Conservation (phyloP, 805 yeast genomes). For the Candida railenensis region DNA sequence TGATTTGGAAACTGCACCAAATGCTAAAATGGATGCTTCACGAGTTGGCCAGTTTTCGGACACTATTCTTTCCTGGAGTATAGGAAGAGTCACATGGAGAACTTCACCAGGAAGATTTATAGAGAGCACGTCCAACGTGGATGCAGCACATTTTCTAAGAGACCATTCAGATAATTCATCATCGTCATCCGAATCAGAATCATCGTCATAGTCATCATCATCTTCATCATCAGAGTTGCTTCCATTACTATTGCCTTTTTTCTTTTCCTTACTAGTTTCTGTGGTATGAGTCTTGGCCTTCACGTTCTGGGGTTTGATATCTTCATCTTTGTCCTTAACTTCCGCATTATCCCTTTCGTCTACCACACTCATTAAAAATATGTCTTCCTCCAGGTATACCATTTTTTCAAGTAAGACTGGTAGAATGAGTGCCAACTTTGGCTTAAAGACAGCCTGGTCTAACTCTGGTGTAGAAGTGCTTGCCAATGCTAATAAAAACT, state of each 20-base stretch:
- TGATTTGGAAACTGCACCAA: slow-evolving; percentile 94
- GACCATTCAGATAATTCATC: slow-evolving; percentile 80
- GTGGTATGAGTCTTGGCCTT: slow-evolving; percentile 50
- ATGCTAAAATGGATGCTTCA: slow-evolving; percentile 90
- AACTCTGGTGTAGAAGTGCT: slow-evolving; percentile 55
- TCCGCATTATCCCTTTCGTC: slow-evolving; percentile 76
- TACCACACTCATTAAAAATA: slow-evolving; percentile 57
- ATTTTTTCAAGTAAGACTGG: slow-evolving; percentile 77
- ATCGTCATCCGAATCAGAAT: slow-evolving; percentile 71
- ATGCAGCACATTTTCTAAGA: slow-evolving; percentile 90
- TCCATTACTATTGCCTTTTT: slow-evolving; percentile 12
- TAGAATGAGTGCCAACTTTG: slow-evolving; percentile 61
- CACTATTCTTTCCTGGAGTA: slow-evolving; percentile 66
- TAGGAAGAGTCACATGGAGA: slow-evolving; percentile 66
- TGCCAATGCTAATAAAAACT: slow-evolving; percentile 76
- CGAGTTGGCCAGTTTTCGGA: slow-evolving; percentile 82
- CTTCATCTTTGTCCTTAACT: slow-evolving; percentile 82
- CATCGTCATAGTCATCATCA: slow-evolving; percentile 59
- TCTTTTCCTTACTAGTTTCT: slow-evolving; percentile 11
- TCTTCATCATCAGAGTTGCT: slow-evolving; percentile 36
- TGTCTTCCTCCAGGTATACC: slow-evolving; percentile 86
- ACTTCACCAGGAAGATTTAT: slow-evolving; percentile 66
- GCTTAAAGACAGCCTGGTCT: slow-evolving; percentile 41
- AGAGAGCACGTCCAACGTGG: slow-evolving; percentile 83
- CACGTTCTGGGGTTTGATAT: slow-evolving; percentile 79